A percentile compares a stretch with the other conserved stretches of the same genome.
Conservation (phyloP, 169 alveolate genomes). For the Plasmodium malariae region DNA sequence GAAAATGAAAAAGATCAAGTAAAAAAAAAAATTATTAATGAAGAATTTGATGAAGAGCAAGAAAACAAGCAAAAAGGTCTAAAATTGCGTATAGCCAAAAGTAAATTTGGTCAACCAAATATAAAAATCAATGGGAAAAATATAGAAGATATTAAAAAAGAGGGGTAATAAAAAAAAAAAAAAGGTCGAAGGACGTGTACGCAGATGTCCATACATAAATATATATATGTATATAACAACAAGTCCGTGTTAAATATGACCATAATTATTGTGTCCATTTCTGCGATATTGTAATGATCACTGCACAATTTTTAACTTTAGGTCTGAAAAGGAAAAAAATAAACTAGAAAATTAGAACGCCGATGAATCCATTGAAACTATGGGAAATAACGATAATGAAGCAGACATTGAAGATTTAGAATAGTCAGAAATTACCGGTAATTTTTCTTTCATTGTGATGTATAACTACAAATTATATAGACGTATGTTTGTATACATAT, state of each 20-base stretch:
- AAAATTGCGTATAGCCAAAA: conserved; percentile 80
- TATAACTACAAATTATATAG: too few species aligned
- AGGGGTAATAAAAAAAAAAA: conserved; percentile 30
- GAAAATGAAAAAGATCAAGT: conserved; percentile 16
- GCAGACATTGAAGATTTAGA: neutral
- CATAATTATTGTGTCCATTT: too few species aligned
- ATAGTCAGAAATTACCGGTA: too few species aligned
- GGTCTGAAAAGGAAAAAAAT: conserved; percentile 20
- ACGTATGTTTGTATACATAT: too few species aligned
- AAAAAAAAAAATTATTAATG: conserved; percentile 33
- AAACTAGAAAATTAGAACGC: conserved; percentile 2
- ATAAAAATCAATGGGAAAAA: conserved; percentile 85
- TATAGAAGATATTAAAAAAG: conserved; percentile 80
- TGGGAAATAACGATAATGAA: neutral
- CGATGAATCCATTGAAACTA: neutral
- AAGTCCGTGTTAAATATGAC: too few species aligned
- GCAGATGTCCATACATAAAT: neutral
- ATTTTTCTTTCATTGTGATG: too few species aligned
- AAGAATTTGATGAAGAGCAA: conserved; percentile 75
- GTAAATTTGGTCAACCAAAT: conserved; percentile 83
- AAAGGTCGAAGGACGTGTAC: neutral
- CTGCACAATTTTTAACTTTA: conserved; percentile 7
- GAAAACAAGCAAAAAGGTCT: conserved; percentile 59
- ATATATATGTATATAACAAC: neutral
- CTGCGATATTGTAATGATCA: neutral